Conservation (phyloP, 768 basidiomycete species). For the Psilocybe cyanescens region DNA sequence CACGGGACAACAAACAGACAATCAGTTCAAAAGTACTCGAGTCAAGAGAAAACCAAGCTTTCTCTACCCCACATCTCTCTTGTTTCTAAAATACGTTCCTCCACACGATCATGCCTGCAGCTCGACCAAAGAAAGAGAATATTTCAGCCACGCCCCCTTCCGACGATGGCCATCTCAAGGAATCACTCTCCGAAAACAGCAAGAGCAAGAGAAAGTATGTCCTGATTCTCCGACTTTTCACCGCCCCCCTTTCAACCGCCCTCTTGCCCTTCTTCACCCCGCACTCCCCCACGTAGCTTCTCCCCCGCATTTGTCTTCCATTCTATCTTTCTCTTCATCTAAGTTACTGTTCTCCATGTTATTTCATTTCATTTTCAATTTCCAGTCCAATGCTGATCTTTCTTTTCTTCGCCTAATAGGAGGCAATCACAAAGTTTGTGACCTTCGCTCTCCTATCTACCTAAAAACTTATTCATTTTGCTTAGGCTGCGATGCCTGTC, state of each 20-base stretch:
- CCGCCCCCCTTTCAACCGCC: constrained; percentile 43
- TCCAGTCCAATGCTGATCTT: constrained; percentile 34
- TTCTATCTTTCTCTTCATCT: constrained; percentile 19
- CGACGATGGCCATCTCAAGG: constrained; percentile 62
- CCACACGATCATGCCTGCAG: constrained; percentile 60
- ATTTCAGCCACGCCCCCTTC: constrained; percentile 66
- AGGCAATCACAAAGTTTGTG: constrained; percentile 83
- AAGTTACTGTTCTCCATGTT: constrained; percentile 35
- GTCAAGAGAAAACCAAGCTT: constrained; percentile 26
- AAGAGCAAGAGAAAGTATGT: constrained; percentile 84
- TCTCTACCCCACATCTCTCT: constrained; percentile 32
- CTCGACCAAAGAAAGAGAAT: constrained; percentile 68
- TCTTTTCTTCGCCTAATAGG: constrained; percentile 44
- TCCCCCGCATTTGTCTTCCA: constrained; percentile 29
- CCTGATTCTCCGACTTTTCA: constrained; percentile 56
- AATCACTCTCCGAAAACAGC: constrained; percentile 65
- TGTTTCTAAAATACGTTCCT: constrained; percentile 32
- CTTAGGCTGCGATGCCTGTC: constrained; percentile 84
- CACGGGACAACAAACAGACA: constrained; percentile 47
- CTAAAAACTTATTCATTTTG: constrained; percentile 19
- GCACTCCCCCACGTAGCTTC: constrained; percentile 43
- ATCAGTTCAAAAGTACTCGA: constrained; percentile 37
- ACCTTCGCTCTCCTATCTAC: background rate
- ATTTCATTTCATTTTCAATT: constrained; percentile 31
- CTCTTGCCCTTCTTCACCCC: constrained; percentile 39